Evolutionary conservation across 495 filamentous ascomycete species (phyloP).

Genomic region (Durotheca rogersii): DNA sequence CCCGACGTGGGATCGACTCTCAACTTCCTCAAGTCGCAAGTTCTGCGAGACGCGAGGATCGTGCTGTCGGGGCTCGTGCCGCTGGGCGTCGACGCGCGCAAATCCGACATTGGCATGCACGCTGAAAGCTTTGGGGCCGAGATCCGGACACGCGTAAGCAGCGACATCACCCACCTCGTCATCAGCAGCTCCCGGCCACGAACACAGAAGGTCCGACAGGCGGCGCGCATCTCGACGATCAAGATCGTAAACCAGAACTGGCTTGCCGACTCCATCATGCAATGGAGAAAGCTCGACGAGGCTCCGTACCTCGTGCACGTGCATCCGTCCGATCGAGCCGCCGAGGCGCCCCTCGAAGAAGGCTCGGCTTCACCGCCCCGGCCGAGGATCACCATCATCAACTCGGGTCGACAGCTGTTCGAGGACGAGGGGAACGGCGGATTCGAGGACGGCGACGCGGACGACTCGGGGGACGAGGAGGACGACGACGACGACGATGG

Average conservation of each 20-base stretch:
- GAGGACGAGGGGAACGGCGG: conserved; percentile 30
- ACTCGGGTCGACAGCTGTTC: conserved; percentile 26
- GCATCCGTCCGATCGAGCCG: conserved; percentile 60
- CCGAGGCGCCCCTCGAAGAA: conserved; percentile 32
- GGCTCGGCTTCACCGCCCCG: conserved; percentile 36
- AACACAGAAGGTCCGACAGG: conserved; percentile 86
- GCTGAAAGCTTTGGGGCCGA: conserved; percentile 80
- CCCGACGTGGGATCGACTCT: conserved; percentile 85
- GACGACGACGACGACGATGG: conserved; percentile 51
- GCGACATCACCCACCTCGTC: conserved; percentile 54
- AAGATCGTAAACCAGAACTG: conserved; percentile 90
- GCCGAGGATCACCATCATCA: conserved; percentile 46
- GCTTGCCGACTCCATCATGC: conserved; percentile 76
- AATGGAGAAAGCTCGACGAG: conserved; percentile 76
- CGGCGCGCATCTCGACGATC: conserved; percentile 66
- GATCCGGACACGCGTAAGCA: conserved; percentile 56
- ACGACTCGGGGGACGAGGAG: conserved; percentile 41
- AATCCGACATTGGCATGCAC: conserved; percentile 81
- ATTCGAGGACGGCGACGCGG: conserved; percentile 38
- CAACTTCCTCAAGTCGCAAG: conserved; percentile 68
- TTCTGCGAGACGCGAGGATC: conserved; percentile 68
- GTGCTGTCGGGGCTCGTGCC: conserved; percentile 91
- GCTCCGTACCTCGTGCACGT: conserved; percentile 67
- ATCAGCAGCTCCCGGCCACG: conserved; percentile 61
- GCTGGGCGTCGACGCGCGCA: conserved; percentile 67